A percentile compares a stretch with the other conserved stretches of the same genome.
phyloP scores from a whole-genome alignment of 192 early-diverging fungal species.

The Gorgonomyces haynaldii region DNA sequence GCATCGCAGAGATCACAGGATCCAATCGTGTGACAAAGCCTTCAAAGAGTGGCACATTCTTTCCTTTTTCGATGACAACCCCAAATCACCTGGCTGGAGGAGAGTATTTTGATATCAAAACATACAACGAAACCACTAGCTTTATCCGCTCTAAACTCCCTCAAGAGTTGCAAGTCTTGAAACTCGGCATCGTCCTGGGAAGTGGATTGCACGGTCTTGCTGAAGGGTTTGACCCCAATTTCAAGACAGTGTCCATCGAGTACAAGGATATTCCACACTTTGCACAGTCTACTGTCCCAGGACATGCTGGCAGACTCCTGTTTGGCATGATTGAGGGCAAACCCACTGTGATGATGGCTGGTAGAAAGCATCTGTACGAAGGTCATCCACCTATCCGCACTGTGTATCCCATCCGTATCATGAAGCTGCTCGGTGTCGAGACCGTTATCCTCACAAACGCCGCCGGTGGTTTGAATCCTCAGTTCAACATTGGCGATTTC shows the following conservation, averaged over 20 bases:
- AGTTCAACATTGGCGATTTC: constrained; percentile 75
- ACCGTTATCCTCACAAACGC: constrained; percentile 78
- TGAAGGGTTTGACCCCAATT: constrained; percentile 57
- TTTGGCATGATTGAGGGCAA: constrained; percentile 69
- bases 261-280: constrained; percentile 72
- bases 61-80: constrained; percentile 5
- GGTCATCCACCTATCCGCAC: constrained; percentile 68
- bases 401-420: constrained; percentile 77
- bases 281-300: constrained; percentile 34
- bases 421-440: constrained; percentile 67
- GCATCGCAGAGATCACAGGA: neutral
- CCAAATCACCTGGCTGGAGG: constrained; percentile 15
- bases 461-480: constrained; percentile 63
- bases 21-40: neutral
- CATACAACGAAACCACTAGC: constrained; percentile 37
- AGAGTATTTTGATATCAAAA: constrained; percentile 17
- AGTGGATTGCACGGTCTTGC: constrained; percentile 69
- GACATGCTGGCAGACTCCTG: constrained; percentile 70
- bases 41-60: neutral
- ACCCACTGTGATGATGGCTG: constrained; percentile 71
- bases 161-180: constrained; percentile 23
- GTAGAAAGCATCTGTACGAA: constrained; percentile 86
- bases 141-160: constrained; percentile 31
- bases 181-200: constrained; percentile 75
- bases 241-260: constrained; percentile 2